A percentile compares a stretch with the other conserved stretches of the same genome.
Conservation (phyloP, 2,329 filamentous ascomycete genomes). For the Macrophomina tecta region DNA sequence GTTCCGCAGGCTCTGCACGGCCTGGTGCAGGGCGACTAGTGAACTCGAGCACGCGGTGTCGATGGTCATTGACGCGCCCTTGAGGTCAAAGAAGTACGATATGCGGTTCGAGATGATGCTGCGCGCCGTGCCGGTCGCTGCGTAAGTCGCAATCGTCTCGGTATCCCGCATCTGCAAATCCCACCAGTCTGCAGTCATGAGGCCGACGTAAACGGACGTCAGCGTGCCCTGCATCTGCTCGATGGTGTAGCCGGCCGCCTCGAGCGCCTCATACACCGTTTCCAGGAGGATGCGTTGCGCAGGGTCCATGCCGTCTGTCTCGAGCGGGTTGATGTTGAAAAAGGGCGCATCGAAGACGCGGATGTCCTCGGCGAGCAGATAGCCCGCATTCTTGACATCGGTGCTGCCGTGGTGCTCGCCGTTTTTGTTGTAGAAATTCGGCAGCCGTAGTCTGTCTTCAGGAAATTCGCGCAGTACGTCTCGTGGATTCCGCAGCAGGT, state of each 20-base stretch:
- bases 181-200: slow-evolving; percentile 26
- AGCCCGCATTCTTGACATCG: not conserved
- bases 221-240: slow-evolving; percentile 28
- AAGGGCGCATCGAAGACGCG: slow-evolving; percentile 40
- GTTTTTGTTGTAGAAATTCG: slow-evolving; percentile 33
- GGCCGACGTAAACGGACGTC: slow-evolving; percentile 32
- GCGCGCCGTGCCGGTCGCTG: slow-evolving; percentile 30
- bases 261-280: slow-evolving; percentile 32
- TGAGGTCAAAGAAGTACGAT: slow-evolving; percentile 38
- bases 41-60: slow-evolving; percentile 40
- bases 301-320: slow-evolving; percentile 38
- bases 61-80: slow-evolving; percentile 36
- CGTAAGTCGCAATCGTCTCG: slow-evolving; percentile 31
- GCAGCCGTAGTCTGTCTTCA: slow-evolving; percentile 37
- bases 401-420: slow-evolving; percentile 5
- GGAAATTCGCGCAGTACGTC: slow-evolving; percentile 41
- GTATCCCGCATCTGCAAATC: slow-evolving; percentile 32
- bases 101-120: slow-evolving; percentile 38
- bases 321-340: slow-evolving; percentile 38
- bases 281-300: slow-evolving; percentile 35
- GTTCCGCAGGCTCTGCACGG: slow-evolving; percentile 20
- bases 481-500: slow-evolving; percentile 37
- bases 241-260: slow-evolving; percentile 29
- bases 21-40: slow-evolving; percentile 33
- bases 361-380: slow-evolving; percentile 35